A percentile compares a stretch with the other conserved stretches of the same genome.
Evolutionary conservation across 257 asterid species (phyloP).

Genomic region (Vinca minor): DNA sequence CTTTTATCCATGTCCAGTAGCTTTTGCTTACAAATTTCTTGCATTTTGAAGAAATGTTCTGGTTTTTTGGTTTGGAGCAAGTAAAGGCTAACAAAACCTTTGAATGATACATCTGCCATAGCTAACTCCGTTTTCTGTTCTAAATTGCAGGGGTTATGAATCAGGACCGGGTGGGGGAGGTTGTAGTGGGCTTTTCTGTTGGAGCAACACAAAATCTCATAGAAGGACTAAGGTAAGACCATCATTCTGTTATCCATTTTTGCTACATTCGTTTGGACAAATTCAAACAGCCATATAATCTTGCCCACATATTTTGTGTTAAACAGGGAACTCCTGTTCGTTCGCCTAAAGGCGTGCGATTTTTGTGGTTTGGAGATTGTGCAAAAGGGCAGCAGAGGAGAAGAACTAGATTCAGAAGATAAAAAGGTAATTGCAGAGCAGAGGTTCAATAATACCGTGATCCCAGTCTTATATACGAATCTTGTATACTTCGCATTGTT

Average conservation of each 20-base stretch:
- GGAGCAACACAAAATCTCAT: constrained; percentile 53
- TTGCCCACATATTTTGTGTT: constrained; percentile 24
- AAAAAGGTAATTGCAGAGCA: too few relatives aligned
- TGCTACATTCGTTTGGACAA: not conserved
- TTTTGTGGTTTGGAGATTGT: constrained; percentile 76
- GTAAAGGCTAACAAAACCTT: not conserved
- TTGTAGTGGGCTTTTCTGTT: constrained; percentile 78
- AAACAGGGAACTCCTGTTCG: constrained; percentile 52
- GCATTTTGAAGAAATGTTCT: not conserved
- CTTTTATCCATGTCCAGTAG: not conserved
- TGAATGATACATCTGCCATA: too few relatives aligned
- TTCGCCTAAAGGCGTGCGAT: constrained; percentile 36
- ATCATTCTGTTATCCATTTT: not conserved
- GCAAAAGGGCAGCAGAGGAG: constrained; percentile 24
- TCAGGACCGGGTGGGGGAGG: constrained; percentile 72
- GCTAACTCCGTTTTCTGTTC: not conserved
- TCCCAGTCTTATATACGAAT: too few relatives aligned
- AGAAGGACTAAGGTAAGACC: constrained; percentile 43
- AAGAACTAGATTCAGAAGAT: not conserved
- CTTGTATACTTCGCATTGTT: too few relatives aligned
- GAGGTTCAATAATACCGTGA: too few relatives aligned
- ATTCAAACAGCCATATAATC: not conserved
- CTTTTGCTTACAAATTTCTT: not conserved
- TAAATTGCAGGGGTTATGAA: constrained; percentile 70
- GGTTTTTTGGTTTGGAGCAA: not conserved